phyloP scores from a whole-genome alignment of 1,139 yeast species.

The Hansenula sp. region DNA sequence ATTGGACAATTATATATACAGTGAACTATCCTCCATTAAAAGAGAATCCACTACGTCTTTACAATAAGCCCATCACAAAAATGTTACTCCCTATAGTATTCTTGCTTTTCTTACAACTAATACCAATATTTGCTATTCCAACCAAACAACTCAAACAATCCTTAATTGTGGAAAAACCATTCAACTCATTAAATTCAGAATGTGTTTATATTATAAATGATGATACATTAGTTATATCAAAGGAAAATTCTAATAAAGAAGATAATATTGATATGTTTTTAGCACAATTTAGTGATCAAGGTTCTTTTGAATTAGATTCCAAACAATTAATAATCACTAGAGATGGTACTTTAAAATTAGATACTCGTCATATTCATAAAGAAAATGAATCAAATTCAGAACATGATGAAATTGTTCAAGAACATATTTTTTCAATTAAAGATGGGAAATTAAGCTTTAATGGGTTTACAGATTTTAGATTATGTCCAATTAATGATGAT shows the following conservation, averaged over 20 bases:
- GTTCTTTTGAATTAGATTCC: background rate
- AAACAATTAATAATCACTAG: background rate
- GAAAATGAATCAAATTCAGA: background rate
- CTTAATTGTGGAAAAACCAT: background rate
- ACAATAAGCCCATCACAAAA: too few species aligned
- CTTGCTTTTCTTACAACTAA: background rate
- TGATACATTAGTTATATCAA: slow-evolving; percentile 1
- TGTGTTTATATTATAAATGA: background rate
- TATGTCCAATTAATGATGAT: slow-evolving; percentile 6
- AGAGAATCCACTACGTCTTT: too few species aligned
- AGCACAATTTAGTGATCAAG: background rate
- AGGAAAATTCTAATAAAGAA: background rate
- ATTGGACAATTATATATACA: too few species aligned
- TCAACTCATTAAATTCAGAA: background rate
- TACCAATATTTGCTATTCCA: slow-evolving; percentile 5
- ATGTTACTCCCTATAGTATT: background rate
- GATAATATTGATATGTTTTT: background rate
- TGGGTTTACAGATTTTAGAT: slow-evolving; percentile 6
- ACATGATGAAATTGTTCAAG: background rate
- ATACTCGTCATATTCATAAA: background rate
- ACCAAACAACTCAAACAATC: slow-evolving; percentile 1
- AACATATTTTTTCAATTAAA: slow-evolving; percentile 11
- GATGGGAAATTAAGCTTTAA: slow-evolving; percentile 10
- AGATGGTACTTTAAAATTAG: background rate
- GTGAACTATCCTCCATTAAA: too few species aligned